phyloP scores from a whole-genome alignment of 371 early-diverging fungal species.

The Apophysomyces trapeziformis region DNA sequence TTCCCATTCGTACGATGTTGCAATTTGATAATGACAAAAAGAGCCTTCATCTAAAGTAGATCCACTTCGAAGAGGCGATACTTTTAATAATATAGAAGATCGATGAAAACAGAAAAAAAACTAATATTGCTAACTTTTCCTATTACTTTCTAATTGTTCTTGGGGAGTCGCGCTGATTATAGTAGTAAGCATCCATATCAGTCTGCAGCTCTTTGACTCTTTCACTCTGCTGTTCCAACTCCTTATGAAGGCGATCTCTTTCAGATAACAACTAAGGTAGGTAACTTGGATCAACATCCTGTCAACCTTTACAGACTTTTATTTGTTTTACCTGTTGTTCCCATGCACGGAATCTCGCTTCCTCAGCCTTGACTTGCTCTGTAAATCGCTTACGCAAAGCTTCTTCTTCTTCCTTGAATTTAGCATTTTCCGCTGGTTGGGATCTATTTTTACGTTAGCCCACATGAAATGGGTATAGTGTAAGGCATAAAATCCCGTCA shows the following conservation, averaged over 20 bases:
- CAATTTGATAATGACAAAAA: no score
- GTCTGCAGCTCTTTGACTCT: constrained; percentile 87
- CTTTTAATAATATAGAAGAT: not conserved
- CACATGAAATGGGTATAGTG: not conserved
- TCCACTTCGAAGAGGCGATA: constrained; percentile 7
- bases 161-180: constrained; percentile 44
- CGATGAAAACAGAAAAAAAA: not conserved
- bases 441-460: constrained; percentile 30
- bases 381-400: constrained; percentile 88
- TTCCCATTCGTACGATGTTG: no score
- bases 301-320: not conserved
- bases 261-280: constrained; percentile 81
- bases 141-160: constrained; percentile 40
- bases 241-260: constrained; percentile 95
- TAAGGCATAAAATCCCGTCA: not conserved
- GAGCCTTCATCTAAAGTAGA: not conserved
- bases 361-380: constrained; percentile 93
- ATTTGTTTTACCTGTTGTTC: constrained; percentile 77
- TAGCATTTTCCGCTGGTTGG: constrained; percentile 80
- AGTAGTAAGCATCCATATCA: constrained; percentile 69
- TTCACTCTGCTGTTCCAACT: constrained; percentile 91
- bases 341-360: constrained; percentile 94
- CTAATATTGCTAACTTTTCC: not conserved
- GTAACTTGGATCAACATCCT: not conserved
- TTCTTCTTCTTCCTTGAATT: constrained; percentile 97